Base-by-base conservation (phyloP, 345 rosid genomes). In the Ricinus communis region DNA sequence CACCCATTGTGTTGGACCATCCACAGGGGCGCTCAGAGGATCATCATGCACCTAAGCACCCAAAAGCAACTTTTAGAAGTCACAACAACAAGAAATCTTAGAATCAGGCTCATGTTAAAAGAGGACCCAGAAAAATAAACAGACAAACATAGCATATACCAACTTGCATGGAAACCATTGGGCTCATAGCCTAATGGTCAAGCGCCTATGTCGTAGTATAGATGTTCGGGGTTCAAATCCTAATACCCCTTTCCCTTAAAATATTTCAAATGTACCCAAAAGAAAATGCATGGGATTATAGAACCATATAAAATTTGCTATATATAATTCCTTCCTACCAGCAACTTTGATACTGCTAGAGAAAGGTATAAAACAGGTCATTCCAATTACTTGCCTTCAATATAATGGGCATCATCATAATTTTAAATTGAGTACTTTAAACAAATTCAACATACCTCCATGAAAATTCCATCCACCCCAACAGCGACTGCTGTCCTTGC, bases 1-100 rank as follows among this genome's bases (percentile, higher is more conserved):
- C 78, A 95, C 99, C 99, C 97, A 95, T 70, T 95, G 99, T 54
- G 99, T 95, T 65, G 97, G 99, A 66, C 97, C 99, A 80, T 95
- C 97, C 72, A 90, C 97, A 8, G 97, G 97, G 60, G 99, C 96
- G 82, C 75, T 92, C 73, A 90, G 52, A 82, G 99, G 97, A 82
- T 92, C 91, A 77, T 95, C 90, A 82, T 95, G 99, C 74, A 95
- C 99, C 99, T 95, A 77, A 64, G 47, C 71, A 77, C 52, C 57
- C 69, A 77, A 74, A 81, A 64, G 73, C 22, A 62, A 15, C 25
- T 71, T 70, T 75, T 28, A 77, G 62, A 78, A 52, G 41, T 25
- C 18, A 40, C 3, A 67, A 54, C 10, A 31, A 61, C 31, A 65
- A 58, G 52, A 38, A 54, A 4, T 16, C 43, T 41, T 62, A 28